phyloP scores from a whole-genome alignment of 495 filamentous ascomycete species.

The Xylaria nigripes region DNA sequence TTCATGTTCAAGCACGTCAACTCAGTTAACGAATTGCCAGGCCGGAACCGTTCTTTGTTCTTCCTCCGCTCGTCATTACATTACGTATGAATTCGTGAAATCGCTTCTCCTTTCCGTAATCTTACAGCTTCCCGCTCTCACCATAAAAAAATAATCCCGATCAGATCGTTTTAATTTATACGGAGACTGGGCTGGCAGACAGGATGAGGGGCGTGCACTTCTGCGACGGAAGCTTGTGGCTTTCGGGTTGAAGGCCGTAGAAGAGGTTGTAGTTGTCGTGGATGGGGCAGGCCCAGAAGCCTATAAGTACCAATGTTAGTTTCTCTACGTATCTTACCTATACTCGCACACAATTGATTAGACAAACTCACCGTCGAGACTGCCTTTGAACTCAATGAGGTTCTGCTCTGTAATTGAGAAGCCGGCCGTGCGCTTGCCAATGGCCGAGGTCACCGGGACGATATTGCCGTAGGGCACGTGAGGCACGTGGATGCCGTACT shows the following conservation, averaged over 20 bases:
- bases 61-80: too few relatives aligned
- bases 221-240: background rate
- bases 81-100: too few relatives aligned
- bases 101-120: too few relatives aligned
- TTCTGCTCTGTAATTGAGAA: background rate
- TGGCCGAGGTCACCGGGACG: background rate
- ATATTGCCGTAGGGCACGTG: background rate
- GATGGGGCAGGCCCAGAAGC: slow-evolving; percentile 11
- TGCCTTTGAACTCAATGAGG: slow-evolving; percentile 1
- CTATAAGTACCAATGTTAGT: background rate
- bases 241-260: slow-evolving; percentile 2
- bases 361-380: background rate
- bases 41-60: too few relatives aligned
- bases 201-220: background rate
- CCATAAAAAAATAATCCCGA: too few relatives aligned
- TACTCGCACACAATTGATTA: background rate
- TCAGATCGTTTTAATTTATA: too few relatives aligned
- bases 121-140: too few relatives aligned
- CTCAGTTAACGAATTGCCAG: too few relatives aligned
- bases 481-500: slow-evolving; percentile 3
- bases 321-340: too few relatives aligned
- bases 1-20: too few relatives aligned
- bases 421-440: background rate
- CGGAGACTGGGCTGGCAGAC: background rate
- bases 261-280: slow-evolving; percentile 2